A percentile compares a stretch with the other conserved stretches of the same genome.
These are phyloP conservation scores for Rhazya stricta DNA, from an alignment of 257 asterid species.

Conservation along the genomic window DNA sequence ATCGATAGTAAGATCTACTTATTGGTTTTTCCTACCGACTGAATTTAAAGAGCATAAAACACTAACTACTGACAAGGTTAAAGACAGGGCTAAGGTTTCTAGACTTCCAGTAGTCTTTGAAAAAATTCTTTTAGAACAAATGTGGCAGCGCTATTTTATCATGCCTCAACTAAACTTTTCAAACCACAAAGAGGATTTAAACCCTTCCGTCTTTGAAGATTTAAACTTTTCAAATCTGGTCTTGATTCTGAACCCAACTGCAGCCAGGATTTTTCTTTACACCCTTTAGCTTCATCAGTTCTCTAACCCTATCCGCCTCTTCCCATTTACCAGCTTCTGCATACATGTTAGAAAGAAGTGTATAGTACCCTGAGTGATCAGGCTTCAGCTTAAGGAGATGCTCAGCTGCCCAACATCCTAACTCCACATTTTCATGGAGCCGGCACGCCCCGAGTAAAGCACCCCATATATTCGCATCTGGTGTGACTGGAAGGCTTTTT, in stretches of 20 bases:
- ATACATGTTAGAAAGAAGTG: slow-evolving; percentile 64
- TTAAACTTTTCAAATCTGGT: too few species aligned
- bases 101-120: too few species aligned
- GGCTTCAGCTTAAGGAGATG: slow-evolving; percentile 50
- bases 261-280: slow-evolving; percentile 74
- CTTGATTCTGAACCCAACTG: neutral
- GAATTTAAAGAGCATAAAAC: too few species aligned
- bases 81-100: too few species aligned
- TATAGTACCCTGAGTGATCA: slow-evolving; percentile 68
- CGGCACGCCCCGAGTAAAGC: slow-evolving; percentile 68
- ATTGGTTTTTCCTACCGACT: too few species aligned
- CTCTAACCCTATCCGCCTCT: slow-evolving; percentile 64
- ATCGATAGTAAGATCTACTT: too few species aligned
- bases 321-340: slow-evolving; percentile 77
- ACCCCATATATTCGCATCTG: slow-evolving; percentile 61
- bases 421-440: slow-evolving; percentile 52
- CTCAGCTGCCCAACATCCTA: slow-evolving; percentile 75
- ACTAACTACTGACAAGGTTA: too few species aligned
- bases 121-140: too few species aligned
- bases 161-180: too few species aligned
- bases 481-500: slow-evolving; percentile 30
- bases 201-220: too few species aligned
- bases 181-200: too few species aligned
- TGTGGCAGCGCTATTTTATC: too few species aligned
- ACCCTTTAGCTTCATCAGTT: slow-evolving; percentile 53